These are phyloP conservation scores for Ascochyta viciae-villosae DNA, from an alignment of 2,329 filamentous ascomycete species.

Conservation along the genomic window DNA sequence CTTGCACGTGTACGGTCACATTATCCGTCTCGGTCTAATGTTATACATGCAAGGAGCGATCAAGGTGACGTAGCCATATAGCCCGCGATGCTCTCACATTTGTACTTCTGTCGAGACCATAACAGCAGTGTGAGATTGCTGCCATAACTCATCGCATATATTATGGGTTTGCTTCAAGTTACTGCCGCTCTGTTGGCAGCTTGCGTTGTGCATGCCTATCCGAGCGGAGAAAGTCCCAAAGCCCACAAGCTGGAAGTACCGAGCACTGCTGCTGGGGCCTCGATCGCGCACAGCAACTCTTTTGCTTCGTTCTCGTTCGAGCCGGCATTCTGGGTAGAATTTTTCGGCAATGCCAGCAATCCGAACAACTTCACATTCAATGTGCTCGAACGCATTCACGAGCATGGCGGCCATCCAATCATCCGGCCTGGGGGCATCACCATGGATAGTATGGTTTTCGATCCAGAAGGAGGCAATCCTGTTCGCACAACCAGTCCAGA, in stretches of 20 bases:
- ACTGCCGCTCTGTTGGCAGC: background rate
- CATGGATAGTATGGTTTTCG: constrained; percentile 21
- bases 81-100: no score
- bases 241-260: background rate
- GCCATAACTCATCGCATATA: no score
- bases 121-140: no score
- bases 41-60: no score
- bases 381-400: constrained; percentile 11
- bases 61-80: no score
- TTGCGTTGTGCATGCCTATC: background rate
- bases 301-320: constrained; percentile 21
- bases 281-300: constrained; percentile 17
- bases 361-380: constrained; percentile 14
- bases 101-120: no score
- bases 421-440: constrained; percentile 20
- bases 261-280: constrained; percentile 11
- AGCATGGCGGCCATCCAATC: constrained; percentile 18
- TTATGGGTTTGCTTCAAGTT: no score
- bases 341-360: constrained; percentile 19
- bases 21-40: no score
- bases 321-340: constrained; percentile 22
- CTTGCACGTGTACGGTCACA: no score
- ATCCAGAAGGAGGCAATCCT: constrained; percentile 6
- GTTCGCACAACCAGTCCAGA: constrained; percentile 16
- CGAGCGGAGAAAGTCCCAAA: no score